Evolutionary conservation across 2,329 filamentous ascomycete species (phyloP).

Genomic region (Aspergillus floridensis): DNA sequence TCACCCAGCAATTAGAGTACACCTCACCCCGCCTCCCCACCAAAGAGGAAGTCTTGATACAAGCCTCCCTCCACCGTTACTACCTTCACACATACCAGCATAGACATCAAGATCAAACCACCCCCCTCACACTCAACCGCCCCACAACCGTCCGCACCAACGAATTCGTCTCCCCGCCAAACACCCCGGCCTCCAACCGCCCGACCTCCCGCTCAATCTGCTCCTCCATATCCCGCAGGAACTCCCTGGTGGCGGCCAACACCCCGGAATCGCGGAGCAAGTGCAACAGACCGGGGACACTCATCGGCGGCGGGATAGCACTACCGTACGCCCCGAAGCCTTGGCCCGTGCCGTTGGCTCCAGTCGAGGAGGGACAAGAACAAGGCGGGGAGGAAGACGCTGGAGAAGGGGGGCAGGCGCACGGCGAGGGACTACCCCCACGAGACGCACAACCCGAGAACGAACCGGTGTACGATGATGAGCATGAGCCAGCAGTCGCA

Average conservation of each 20-base stretch:
- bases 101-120: neutral
- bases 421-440: neutral
- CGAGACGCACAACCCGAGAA: neutral
- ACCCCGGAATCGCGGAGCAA: neutral
- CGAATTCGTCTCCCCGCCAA: neutral
- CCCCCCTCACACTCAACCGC: neutral
- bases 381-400: neutral
- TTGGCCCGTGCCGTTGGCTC: neutral
- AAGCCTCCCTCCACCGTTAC: too few species aligned
- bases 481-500: too few species aligned
- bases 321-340: neutral
- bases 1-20: too few species aligned
- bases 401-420: neutral
- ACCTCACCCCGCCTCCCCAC: too few species aligned
- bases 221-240: slow-evolving; percentile 6
- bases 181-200: slow-evolving; percentile 1
- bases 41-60: too few species aligned
- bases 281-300: neutral
- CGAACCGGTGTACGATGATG: neutral
- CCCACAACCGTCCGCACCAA: neutral
- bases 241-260: neutral
- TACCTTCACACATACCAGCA: too few species aligned
- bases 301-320: neutral
- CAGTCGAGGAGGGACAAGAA: neutral
- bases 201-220: neutral